Base-by-base conservation (phyloP, 2,329 filamentous ascomycete genomes). In the Diaporthe sp. region DNA sequence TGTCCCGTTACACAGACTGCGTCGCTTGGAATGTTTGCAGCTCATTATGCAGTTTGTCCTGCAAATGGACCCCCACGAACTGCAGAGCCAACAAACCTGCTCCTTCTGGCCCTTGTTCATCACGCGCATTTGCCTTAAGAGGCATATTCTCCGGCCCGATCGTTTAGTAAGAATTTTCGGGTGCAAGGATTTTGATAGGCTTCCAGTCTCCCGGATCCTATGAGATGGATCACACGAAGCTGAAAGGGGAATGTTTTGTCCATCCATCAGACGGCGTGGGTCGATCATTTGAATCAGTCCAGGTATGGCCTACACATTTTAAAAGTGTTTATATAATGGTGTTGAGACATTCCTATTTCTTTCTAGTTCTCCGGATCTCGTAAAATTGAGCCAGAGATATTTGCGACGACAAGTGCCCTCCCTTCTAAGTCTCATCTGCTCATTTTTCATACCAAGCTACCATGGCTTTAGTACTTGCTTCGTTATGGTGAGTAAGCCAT, bases 381-480 rank as follows among this genome's bases (percentile, higher is more conserved):
- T 39, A 7, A 6, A 17, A 34, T 4, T 2, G 2, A 9, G 17
- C 9, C 15, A 7, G 5, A 22, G 47, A 15, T 1, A 22, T n/a
- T 53, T 68, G 10, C 44, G 2, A 22, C 2, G 7, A 8, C 12
- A 20, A 28, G 13, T 17, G 0, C 15, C 25, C 15, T 4, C 22
- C n/a, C 25, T 5, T 12, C 8, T 8, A 10, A 13, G 28, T 25
- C 8, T 12, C 3, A 25, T 55, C 34, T 34, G 20, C 20, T 25
- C 10, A 13, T 34, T 5, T 34, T 5, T 37, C 2, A 68, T 12
- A 42, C 15, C 13, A 31, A 42, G n/a, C n/a, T 6, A 28, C 13
- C 4, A 70, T 70, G 65, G 49, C 65, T 42, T 25, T 70, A n/a
- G n/a, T 70, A 6, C 65, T 70, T 55, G 34, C 17, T 4, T 55